Conservation (phyloP, 2,329 filamentous ascomycete genomes). For the Blastomyces gilchristii region DNA sequence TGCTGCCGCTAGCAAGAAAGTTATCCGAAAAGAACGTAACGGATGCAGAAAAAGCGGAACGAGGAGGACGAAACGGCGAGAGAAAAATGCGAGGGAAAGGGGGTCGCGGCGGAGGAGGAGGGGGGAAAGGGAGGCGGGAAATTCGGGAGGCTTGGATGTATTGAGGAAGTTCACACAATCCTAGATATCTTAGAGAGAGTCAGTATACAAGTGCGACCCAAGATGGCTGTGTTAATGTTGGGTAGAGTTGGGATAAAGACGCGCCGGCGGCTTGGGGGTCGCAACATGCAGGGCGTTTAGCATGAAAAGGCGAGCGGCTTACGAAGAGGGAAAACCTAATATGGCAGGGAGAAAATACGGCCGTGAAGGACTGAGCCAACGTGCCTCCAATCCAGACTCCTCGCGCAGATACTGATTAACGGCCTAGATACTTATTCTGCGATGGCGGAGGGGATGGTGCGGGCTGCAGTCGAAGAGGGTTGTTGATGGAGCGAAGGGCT, state of each 20-base stretch:
- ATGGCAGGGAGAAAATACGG: neutral
- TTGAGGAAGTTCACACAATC: slow-evolving; percentile 3
- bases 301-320: neutral
- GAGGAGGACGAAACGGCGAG: slow-evolving; percentile 18
- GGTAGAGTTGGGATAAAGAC: neutral
- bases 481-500: neutral
- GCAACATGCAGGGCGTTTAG: neutral
- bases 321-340: slow-evolving; percentile 4
- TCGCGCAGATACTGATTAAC: neutral
- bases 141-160: neutral
- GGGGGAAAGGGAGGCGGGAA: slow-evolving; percentile 13
- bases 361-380: slow-evolving; percentile 5
- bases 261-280: neutral
- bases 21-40: slow-evolving; percentile 16
- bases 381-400: slow-evolving; percentile 5
- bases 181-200: slow-evolving; percentile 3
- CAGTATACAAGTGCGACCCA: neutral
- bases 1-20: slow-evolving; percentile 26
- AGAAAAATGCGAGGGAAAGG: slow-evolving; percentile 21
- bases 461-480: neutral
- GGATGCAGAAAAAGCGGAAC: slow-evolving; percentile 17
- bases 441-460: slow-evolving; percentile 2
- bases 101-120: slow-evolving; percentile 15
- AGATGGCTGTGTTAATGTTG: neutral
- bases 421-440: slow-evolving; percentile 2